Conservation (phyloP, 2,329 filamentous ascomycete species). For the Trichoderma sp. region DNA sequence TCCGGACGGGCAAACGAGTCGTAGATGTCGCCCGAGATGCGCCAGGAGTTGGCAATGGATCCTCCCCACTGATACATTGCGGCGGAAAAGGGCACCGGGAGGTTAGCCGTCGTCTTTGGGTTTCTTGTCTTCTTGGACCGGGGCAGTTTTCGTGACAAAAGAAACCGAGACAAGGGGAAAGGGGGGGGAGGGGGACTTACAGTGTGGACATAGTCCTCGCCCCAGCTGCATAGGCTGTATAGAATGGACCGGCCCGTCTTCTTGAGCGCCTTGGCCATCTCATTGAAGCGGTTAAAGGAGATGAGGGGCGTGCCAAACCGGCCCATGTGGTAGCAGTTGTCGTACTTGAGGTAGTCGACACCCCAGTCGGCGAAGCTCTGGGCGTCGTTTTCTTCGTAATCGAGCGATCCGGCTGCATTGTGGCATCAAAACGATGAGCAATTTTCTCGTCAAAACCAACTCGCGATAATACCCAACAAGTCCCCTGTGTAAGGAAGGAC, state of each 20-base stretch:
- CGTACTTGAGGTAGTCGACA: conserved; percentile 53
- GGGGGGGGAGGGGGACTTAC: neutral
- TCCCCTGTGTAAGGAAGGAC: neutral
- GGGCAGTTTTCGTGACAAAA: neutral
- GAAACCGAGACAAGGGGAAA: neutral
- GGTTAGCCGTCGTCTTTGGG: neutral
- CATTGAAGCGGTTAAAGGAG: conserved; percentile 19
- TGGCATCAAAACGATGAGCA: conserved; percentile 9
- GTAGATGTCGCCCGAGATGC: conserved; percentile 35
- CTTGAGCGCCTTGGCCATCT: conserved; percentile 35
- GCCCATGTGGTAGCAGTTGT: conserved; percentile 39
- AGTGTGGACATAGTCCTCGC: conserved; percentile 21
- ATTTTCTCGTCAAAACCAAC: neutral
- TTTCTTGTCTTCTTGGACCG: neutral
- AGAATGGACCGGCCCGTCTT: conserved; percentile 32
- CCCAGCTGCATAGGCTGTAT: conserved; percentile 37
- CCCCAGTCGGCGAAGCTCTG: conserved; percentile 51
- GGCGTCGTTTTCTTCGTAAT: conserved; percentile 52
- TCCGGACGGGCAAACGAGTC: conserved; percentile 29
- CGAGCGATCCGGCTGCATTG: conserved; percentile 42
- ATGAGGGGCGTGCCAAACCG: conserved; percentile 14
- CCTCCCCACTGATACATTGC: conserved; percentile 3
- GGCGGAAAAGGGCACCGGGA: too few relatives aligned
- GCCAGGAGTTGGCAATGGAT: conserved; percentile 31
- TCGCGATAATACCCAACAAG: neutral